These are phyloP conservation scores for Ramaria rubella DNA, from an alignment of 768 basidiomycete genomes.

Conservation along the genomic window DNA sequence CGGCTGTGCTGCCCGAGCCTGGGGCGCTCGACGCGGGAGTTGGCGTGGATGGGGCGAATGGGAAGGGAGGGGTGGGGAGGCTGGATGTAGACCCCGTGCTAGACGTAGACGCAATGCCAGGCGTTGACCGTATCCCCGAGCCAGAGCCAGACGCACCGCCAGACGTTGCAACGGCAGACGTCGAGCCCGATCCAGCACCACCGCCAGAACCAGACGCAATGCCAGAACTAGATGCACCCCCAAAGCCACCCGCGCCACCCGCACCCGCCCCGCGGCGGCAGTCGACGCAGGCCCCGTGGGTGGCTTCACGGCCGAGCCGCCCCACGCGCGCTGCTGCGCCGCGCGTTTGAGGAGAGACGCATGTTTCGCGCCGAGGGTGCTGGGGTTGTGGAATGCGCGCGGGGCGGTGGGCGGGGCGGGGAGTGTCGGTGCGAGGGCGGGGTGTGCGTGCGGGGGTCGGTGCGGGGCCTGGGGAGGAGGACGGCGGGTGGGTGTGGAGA, in stretches of 20 bases:
- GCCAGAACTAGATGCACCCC: not conserved
- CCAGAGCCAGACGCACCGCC: not conserved
- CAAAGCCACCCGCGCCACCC: too few species aligned
- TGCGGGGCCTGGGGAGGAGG: constrained; percentile 10
- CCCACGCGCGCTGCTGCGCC: not conserved
- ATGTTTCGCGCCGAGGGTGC: not conserved
- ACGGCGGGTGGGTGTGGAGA: constrained; percentile 24
- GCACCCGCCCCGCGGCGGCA: too few species aligned
- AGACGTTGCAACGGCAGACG: not conserved
- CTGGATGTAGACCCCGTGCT: not conserved
- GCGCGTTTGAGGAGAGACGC: not conserved
- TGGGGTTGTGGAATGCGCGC: not conserved
- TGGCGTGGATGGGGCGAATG: not conserved
- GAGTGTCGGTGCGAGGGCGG: constrained; percentile 26
- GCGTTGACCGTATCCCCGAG: too few species aligned
- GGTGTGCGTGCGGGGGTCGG: constrained; percentile 17
- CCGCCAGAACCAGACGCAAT: not conserved
- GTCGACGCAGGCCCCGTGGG: not conserved
- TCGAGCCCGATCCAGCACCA: not conserved
- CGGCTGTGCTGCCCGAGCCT: not conserved
- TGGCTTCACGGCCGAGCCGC: not conserved
- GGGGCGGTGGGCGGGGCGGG: constrained; percentile 23
- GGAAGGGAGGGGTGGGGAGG: not conserved
- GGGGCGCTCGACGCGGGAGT: not conserved
- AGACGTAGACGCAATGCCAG: too few species aligned